Evolutionary conservation across 2,329 filamentous ascomycete species (phyloP).

Genomic region (Pochonia chlamydosporia): DNA sequence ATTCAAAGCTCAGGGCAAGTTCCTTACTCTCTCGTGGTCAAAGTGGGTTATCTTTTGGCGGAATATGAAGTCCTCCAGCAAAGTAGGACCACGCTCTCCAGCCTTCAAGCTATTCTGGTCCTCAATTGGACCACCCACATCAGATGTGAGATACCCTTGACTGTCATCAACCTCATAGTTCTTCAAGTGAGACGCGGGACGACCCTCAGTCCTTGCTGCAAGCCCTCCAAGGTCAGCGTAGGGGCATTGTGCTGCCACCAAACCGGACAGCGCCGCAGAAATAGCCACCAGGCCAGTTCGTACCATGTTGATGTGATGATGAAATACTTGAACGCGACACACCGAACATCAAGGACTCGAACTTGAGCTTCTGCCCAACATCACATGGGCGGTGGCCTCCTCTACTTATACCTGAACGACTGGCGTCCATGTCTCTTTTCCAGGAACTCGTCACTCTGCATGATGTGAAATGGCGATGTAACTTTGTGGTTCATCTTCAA

Average conservation of each 20-base stretch:
- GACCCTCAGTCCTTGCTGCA: conserved; percentile 18
- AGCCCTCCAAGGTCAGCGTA: conserved; percentile 23
- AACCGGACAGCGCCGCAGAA: conserved; percentile 19
- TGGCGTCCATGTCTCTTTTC: background rate
- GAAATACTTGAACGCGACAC: background rate
- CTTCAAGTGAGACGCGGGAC: conserved; percentile 17
- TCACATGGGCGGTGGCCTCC: background rate
- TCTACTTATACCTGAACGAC: conserved; percentile 3
- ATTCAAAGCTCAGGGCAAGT: background rate
- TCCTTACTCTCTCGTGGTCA: conserved; percentile 60
- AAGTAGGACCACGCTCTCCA: conserved; percentile 60
- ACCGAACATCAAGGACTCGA: no score
- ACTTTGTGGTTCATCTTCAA: background rate
- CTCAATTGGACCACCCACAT: conserved; percentile 61
- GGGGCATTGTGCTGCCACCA: conserved; percentile 26
- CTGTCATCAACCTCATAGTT: conserved; percentile 46
- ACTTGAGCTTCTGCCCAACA: no score
- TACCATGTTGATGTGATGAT: conserved; percentile 18
- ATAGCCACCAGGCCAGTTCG: conserved; percentile 15
- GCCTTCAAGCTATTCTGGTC: conserved; percentile 62
- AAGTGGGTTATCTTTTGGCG: conserved; percentile 67
- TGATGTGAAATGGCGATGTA: background rate
- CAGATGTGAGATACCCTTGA: conserved; percentile 54
- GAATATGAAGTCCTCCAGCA: conserved; percentile 69
- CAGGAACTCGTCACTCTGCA: background rate